Evolutionary conservation across 75 land plant species (phyloP).

Genomic region (Chamaecyparis obtusa): DNA sequence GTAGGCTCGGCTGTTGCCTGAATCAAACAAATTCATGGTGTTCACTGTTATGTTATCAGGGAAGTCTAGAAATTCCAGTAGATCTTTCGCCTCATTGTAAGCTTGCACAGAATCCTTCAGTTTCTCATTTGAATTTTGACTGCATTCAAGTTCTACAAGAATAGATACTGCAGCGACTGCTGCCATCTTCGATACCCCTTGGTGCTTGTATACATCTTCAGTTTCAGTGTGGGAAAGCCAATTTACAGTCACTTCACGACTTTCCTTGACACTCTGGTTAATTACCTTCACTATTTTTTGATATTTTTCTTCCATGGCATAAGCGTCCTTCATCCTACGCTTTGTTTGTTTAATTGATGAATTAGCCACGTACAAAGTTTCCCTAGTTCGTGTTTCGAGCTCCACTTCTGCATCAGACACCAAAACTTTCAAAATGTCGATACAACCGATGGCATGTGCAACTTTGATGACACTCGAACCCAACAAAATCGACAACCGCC

Average conservation of each 20-base stretch:
- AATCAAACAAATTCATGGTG: neutral
- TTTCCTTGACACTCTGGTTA: neutral
- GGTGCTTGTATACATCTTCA: neutral
- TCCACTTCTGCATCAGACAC: neutral
- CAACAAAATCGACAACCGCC: too few species aligned
- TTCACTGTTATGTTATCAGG: neutral
- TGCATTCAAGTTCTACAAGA: neutral
- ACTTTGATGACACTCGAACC: too few species aligned
- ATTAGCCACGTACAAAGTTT: too few species aligned
- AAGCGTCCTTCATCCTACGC: too few species aligned
- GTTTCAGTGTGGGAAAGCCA: too few species aligned
- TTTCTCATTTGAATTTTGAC: neutral
- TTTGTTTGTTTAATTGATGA: too few species aligned
- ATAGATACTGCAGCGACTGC: neutral
- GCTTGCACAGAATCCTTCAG: neutral
- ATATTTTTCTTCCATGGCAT: too few species aligned
- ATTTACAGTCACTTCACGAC: neutral
- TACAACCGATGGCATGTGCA: too few species aligned
- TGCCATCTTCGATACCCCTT: neutral
- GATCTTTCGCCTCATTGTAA: neutral
- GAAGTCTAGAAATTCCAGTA: neutral
- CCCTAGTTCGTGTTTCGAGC: too few species aligned
- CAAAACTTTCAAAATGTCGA: too few species aligned
- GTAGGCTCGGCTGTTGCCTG: too few species aligned
- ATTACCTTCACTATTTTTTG: too few species aligned